phyloP scores from a whole-genome alignment of 306 rosid species.

The Quercus berberidifolia region DNA sequence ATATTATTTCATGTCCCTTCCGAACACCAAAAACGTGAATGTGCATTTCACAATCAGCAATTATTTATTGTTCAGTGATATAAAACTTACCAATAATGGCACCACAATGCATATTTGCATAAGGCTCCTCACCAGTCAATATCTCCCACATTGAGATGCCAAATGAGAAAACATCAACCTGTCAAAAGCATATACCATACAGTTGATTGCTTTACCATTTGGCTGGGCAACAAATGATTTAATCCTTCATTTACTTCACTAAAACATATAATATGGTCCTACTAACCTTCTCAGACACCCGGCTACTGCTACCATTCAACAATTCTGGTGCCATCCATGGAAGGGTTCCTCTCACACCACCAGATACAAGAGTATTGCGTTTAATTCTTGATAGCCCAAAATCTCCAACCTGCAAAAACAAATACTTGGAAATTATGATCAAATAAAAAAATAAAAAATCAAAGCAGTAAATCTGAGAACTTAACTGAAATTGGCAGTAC shows the following conservation, averaged over 20 bases:
- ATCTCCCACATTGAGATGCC: constrained; percentile 42
- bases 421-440: not conserved
- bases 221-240: not conserved
- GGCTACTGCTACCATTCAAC: constrained; percentile 33
- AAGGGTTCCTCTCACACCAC: constrained; percentile 37
- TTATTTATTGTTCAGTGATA: not conserved
- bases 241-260: not conserved
- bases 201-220: not conserved
- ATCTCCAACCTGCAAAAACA: constrained; percentile 25
- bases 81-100: constrained; percentile 34
- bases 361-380: constrained; percentile 32
- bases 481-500: not conserved
- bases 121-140: constrained; percentile 36
- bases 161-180: constrained; percentile 32
- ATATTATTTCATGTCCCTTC: not conserved
- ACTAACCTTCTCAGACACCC: constrained; percentile 36
- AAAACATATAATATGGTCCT: not conserved
- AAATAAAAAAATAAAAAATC: not conserved
- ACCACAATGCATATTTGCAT: constrained; percentile 36
- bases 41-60: not conserved
- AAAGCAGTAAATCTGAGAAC: not conserved
- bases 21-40: not conserved
- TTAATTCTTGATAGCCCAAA: constrained; percentile 35
- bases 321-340: constrained; percentile 37
- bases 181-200: constrained; percentile 6